Evolutionary conservation across 345 rosid genomes (phyloP).

Genomic region (Orychophragmus violaceus): DNA sequence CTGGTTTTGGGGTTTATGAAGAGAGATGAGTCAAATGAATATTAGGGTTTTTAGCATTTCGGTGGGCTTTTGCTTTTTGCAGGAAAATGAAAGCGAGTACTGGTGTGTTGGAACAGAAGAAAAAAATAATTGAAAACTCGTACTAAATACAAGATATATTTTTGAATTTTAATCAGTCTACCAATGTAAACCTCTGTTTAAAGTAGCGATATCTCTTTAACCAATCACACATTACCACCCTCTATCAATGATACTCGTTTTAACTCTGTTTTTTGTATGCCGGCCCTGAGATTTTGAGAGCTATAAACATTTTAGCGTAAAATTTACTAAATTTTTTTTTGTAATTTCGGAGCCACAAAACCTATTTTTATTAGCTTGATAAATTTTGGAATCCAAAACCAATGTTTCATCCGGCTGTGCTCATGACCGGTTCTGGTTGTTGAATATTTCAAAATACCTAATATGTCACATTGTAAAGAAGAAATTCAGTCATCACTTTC

Average conservation of each 20-base stretch:
- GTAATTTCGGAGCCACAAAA: too few species aligned
- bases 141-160: background rate
- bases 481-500: background rate
- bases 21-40: slow-evolving; percentile 10
- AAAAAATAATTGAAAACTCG: background rate
- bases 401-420: too few species aligned
- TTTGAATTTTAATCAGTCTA: background rate
- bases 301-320: too few species aligned
- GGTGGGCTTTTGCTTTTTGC: slow-evolving; percentile 5
- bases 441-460: background rate
- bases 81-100: background rate
- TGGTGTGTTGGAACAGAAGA: background rate
- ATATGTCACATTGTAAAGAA: background rate
- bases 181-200: background rate
- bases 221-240: background rate
- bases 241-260: background rate
- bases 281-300: too few species aligned
- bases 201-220: background rate
- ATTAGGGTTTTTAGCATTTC: slow-evolving; percentile 25
- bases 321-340: too few species aligned
- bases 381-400: too few species aligned
- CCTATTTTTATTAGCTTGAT: too few species aligned
- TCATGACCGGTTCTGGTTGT: too few species aligned
- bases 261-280: too few species aligned
- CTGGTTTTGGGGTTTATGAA: slow-evolving; percentile 28